A percentile compares a stretch with the other conserved stretches of the same genome.
phyloP scores from a whole-genome alignment of 257 asterid species.

The Fraxinus cuspidata region DNA sequence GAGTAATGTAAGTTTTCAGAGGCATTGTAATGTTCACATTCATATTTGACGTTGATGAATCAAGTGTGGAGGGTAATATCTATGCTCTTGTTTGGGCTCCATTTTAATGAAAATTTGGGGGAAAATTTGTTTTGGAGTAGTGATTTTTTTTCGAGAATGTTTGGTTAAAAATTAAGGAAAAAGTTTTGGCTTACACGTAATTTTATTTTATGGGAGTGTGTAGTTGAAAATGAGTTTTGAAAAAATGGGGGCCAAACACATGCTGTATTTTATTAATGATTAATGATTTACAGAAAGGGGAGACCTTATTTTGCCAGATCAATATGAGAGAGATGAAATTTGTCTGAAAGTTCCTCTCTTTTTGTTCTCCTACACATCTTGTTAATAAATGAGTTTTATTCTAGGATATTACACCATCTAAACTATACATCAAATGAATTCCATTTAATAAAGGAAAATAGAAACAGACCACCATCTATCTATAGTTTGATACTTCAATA shows the following conservation, averaged over 20 bases:
- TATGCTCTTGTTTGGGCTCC: too few relatives aligned
- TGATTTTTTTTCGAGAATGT: too few relatives aligned
- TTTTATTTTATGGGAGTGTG: too few relatives aligned
- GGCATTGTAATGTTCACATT: not conserved
- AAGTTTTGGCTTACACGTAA: too few relatives aligned
- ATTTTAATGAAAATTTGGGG: too few relatives aligned
- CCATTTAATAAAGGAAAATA: constrained; percentile 2
- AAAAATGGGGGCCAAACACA: too few relatives aligned
- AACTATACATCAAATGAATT: not conserved
- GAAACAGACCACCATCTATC: not conserved
- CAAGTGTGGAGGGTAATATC: not conserved
- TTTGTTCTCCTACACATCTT: not conserved
- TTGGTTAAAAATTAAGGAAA: too few relatives aligned
- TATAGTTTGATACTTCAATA: constrained; percentile 4
- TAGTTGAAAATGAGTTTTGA: too few relatives aligned
- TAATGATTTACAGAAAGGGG: not conserved
- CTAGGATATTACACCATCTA: not conserved
- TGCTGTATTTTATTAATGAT: not conserved
- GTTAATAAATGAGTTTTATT: not conserved
- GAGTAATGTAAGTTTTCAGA: not conserved
- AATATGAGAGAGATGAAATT: not conserved
- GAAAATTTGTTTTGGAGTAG: too few relatives aligned
- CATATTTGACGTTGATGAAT: constrained; percentile 14
- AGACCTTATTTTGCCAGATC: constrained; percentile 3
- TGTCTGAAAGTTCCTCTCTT: not conserved